A percentile compares a stretch with the other conserved stretches of the same genome.
Conservation (phyloP, 768 basidiomycete species). For the Mycena filopes region DNA sequence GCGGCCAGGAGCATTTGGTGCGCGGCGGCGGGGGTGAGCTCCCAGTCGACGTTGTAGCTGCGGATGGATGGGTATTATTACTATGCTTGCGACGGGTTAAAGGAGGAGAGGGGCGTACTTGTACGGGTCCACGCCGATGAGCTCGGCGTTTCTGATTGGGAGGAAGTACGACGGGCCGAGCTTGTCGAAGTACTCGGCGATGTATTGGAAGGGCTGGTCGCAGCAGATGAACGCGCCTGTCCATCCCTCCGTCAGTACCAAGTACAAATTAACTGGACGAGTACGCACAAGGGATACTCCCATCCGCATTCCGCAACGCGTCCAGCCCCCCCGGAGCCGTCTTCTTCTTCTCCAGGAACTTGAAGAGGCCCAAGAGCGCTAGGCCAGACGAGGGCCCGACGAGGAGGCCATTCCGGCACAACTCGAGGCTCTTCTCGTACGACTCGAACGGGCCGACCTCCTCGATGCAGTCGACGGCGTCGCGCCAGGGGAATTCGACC, state of each 20-base stretch:
- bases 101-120: slow-evolving; percentile 23
- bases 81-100: no score
- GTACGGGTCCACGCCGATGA: slow-evolving; percentile 37
- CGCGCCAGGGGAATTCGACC: slow-evolving; percentile 40
- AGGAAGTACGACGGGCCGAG: slow-evolving; percentile 37
- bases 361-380: slow-evolving; percentile 36
- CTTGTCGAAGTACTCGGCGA: slow-evolving; percentile 36
- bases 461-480: slow-evolving; percentile 37
- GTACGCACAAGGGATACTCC: slow-evolving; percentile 34
- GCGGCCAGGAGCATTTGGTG: slow-evolving; percentile 26
- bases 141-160: slow-evolving; percentile 34
- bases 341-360: slow-evolving; percentile 36
- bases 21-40: slow-evolving; percentile 31
- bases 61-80: neutral
- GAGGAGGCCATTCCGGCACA: slow-evolving; percentile 38
- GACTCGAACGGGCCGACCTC: slow-evolving; percentile 36
- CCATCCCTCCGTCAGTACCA: neutral
- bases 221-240: slow-evolving; percentile 39
- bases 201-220: slow-evolving; percentile 41
- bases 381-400: slow-evolving; percentile 39
- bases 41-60: slow-evolving; percentile 39
- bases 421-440: slow-evolving; percentile 37
- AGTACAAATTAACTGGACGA: neutral
- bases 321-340: slow-evolving; percentile 30
- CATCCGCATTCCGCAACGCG: slow-evolving; percentile 30